phyloP scores from a whole-genome alignment of 2,329 filamentous ascomycete genomes.

The Exophiala sp. region DNA sequence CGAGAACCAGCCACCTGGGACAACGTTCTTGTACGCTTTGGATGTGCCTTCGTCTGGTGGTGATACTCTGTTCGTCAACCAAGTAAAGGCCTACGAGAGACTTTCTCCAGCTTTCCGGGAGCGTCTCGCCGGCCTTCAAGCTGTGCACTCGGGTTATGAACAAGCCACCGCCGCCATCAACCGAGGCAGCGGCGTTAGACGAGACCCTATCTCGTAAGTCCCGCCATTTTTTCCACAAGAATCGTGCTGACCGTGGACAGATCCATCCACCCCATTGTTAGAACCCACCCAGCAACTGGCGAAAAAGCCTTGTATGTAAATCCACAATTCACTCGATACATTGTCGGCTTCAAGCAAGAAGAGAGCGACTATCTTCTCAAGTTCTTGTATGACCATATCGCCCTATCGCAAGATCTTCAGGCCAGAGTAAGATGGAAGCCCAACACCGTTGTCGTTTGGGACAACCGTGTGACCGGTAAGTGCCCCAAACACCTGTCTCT shows the following conservation, averaged over 20 bases:
- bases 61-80: constrained; percentile 79
- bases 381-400: constrained; percentile 48
- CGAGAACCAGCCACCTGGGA: constrained; percentile 79
- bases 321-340: constrained; percentile 47
- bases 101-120: constrained; percentile 76
- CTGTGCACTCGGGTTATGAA: constrained; percentile 74
- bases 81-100: constrained; percentile 75
- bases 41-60: constrained; percentile 76
- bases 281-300: constrained; percentile 48
- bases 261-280: constrained; percentile 43
- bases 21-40: constrained; percentile 84
- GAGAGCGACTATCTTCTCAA: constrained; percentile 46
- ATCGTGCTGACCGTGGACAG: constrained; percentile 1
- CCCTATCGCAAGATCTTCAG: constrained; percentile 48
- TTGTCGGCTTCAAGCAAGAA: constrained; percentile 47
- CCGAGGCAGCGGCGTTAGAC: constrained; percentile 39
- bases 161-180: constrained; percentile 66
- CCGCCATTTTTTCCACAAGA: no score
- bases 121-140: constrained; percentile 74
- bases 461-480: constrained; percentile 23
- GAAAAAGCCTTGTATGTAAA: constrained; percentile 49
- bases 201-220: constrained; percentile 40
- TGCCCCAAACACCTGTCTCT: not conserved
- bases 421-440: constrained; percentile 48
- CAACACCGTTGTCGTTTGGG: constrained; percentile 42